These are phyloP conservation scores for Phyllosticta ampelicida DNA, from an alignment of 2,329 filamentous ascomycete species.

Conservation along the genomic window DNA sequence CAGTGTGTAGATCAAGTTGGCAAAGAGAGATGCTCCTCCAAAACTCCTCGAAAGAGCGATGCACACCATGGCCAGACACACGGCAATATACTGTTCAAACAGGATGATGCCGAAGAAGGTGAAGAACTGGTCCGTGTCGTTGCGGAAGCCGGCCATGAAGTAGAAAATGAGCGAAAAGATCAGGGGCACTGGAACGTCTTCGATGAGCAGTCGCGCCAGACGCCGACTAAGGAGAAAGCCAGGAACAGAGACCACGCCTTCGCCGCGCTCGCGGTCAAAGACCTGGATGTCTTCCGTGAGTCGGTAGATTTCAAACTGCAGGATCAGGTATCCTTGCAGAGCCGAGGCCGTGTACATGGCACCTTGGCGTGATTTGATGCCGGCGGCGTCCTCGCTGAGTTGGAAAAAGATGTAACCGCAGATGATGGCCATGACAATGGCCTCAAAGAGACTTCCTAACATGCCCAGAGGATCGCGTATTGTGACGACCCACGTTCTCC, in stretches of 20 bases:
- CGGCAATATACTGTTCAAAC: constrained; percentile 61
- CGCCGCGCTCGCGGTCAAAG: constrained; percentile 65
- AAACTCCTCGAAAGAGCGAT: constrained; percentile 57
- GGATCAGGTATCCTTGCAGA: constrained; percentile 64
- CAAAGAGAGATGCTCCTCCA: constrained; percentile 58
- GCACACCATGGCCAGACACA: constrained; percentile 59
- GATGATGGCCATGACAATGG: constrained; percentile 58
- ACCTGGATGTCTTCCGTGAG: constrained; percentile 63
- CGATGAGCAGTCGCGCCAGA: constrained; percentile 55
- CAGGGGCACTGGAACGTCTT: constrained; percentile 63
- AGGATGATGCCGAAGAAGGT: constrained; percentile 59
- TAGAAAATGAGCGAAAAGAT: constrained; percentile 63
- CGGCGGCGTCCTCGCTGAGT: constrained; percentile 53
- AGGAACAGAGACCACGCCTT: constrained; percentile 59
- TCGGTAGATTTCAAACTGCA: constrained; percentile 67
- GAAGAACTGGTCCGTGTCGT: constrained; percentile 54
- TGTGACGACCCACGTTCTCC: constrained; percentile 59
- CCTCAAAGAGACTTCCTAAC: constrained; percentile 57
- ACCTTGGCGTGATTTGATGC: constrained; percentile 63
- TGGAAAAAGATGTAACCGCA: constrained; percentile 56
- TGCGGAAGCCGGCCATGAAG: constrained; percentile 66
- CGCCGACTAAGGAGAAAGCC: constrained; percentile 61
- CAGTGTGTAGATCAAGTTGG: constrained; percentile 61
- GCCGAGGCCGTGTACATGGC: constrained; percentile 61
- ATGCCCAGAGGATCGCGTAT: constrained; percentile 70